Percentiles rank a stretch among this genome's conserved stretches.
phyloP scores from a whole-genome alignment of 345 rosid species.

The Xanthoceras sorbifolium region DNA sequence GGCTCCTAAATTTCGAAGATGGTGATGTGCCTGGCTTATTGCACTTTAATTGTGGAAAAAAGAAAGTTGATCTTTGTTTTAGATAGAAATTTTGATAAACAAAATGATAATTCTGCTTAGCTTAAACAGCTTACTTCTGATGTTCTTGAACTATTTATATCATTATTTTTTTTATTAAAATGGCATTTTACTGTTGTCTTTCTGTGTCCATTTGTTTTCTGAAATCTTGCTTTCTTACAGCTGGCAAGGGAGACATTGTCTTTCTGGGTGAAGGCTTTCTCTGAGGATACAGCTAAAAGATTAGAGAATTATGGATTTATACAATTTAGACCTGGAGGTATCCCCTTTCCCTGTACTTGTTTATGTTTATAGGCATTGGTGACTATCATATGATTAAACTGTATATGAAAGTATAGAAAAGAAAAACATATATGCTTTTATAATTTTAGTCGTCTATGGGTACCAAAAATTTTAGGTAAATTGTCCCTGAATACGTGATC shows the following conservation, averaged over 20 bases:
- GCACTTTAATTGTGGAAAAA: neutral
- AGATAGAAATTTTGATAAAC: neutral
- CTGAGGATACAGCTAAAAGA: slow-evolving; percentile 95
- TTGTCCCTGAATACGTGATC: slow-evolving; percentile 2
- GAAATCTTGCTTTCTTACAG: slow-evolving; percentile 44
- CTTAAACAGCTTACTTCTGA: slow-evolving; percentile 1
- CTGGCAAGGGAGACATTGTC: slow-evolving; percentile 94
- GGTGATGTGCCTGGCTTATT: neutral
- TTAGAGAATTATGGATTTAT: slow-evolving; percentile 95
- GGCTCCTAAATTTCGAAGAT: neutral
- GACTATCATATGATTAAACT: neutral
- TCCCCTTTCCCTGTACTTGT: neutral
- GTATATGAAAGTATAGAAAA: neutral
- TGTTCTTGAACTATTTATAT: neutral
- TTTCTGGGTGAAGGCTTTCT: slow-evolving; percentile 99
- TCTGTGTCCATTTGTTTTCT: neutral
- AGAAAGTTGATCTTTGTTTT: neutral
- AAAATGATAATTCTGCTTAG: neutral
- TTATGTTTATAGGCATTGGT: neutral
- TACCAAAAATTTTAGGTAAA: neutral
- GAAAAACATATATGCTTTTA: neutral
- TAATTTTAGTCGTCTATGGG: neutral
- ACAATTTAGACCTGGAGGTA: slow-evolving; percentile 97
- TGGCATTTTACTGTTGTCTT: neutral
- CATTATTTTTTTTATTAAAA: neutral